These are phyloP conservation scores for Penicillium fimorum DNA, from an alignment of 495 filamentous ascomycete species.

Conservation along the genomic window DNA sequence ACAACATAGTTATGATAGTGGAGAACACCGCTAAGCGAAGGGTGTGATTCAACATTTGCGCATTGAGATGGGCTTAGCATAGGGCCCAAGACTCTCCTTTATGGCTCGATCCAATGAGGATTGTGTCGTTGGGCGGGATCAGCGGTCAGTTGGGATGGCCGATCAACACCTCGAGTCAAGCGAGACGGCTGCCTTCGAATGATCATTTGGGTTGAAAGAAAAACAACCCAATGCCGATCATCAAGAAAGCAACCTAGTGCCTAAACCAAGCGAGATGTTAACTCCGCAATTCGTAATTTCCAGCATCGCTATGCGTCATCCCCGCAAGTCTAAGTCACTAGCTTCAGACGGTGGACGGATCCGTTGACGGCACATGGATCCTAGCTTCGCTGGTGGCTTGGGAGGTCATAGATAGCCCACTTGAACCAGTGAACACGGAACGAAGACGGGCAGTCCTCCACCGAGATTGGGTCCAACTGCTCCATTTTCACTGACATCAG, in stretches of 20 bases:
- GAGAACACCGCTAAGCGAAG: not conserved
- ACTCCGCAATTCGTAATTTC: not conserved
- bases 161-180: not conserved
- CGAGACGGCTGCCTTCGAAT: not conserved
- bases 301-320: slow-evolving; percentile 9
- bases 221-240: not conserved
- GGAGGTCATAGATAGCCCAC: too few species aligned
- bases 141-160: too few species aligned
- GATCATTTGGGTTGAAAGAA: not conserved
- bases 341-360: slow-evolving; percentile 10
- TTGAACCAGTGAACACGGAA: not conserved
- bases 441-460: slow-evolving; percentile 24
- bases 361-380: slow-evolving; percentile 14
- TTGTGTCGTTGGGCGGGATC: too few species aligned
- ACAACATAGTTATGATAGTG: not conserved
- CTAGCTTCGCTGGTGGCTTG: not conserved
- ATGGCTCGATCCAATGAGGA: too few species aligned
- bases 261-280: not conserved
- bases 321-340: slow-evolving; percentile 18
- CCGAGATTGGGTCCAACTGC: slow-evolving; percentile 10
- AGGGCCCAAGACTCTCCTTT: not conserved
- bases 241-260: not conserved
- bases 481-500: slow-evolving; percentile 15
- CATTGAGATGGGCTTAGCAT: not conserved
- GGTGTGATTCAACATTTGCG: not conserved